Evolutionary conservation across 2,329 filamentous ascomycete species (phyloP).

Genomic region (Cordyceps tenuipes): DNA sequence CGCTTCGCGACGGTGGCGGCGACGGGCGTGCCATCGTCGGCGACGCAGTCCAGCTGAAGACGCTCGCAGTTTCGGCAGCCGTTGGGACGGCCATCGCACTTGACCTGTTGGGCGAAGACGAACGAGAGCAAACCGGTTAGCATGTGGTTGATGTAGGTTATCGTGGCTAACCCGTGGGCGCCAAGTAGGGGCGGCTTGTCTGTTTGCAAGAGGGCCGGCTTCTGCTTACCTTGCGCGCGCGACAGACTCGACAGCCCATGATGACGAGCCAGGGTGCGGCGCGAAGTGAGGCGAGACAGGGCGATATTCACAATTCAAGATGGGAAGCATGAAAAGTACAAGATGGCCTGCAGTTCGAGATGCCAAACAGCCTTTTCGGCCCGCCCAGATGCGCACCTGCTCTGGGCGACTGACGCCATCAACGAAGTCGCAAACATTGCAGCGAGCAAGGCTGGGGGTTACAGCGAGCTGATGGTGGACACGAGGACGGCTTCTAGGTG

Average conservation of each 20-base stretch:
- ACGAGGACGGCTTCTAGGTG: neutral
- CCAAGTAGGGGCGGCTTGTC: neutral
- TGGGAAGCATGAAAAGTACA: neutral
- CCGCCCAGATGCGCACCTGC: neutral
- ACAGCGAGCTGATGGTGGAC: neutral
- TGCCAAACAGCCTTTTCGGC: conserved; percentile 5
- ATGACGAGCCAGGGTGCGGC: conserved; percentile 5
- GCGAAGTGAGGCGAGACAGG: neutral
- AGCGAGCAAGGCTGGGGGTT: neutral
- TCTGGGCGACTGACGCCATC: conserved; percentile 1
- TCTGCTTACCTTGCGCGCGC: conserved; percentile 29
- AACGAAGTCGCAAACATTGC: neutral
- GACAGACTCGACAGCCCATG: conserved; percentile 34
- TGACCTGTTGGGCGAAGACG: conserved; percentile 23
- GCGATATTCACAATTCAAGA: neutral
- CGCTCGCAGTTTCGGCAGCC: conserved; percentile 35
- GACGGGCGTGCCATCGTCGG: conserved; percentile 25
- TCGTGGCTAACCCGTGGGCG: neutral
- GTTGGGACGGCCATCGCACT: conserved; percentile 33
- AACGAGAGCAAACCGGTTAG: neutral
- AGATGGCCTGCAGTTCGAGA: neutral
- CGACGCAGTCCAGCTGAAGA: conserved; percentile 33
- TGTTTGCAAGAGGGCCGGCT: neutral
- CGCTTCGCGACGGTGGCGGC: neutral
- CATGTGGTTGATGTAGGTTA: neutral